Conservation (phyloP, 495 filamentous ascomycete genomes). For the Podospora appendiculata region DNA sequence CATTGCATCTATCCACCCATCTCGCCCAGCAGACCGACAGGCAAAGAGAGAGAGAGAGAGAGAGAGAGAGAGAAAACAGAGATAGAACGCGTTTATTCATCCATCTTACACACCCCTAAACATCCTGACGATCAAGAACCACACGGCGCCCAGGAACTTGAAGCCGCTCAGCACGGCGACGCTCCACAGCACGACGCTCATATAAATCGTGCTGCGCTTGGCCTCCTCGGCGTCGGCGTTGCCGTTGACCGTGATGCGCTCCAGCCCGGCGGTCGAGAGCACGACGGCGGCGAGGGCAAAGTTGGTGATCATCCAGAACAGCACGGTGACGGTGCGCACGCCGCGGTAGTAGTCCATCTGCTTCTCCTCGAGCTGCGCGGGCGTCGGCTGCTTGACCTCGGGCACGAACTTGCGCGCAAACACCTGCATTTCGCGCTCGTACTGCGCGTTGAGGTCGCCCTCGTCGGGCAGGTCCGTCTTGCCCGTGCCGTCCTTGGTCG, state of each 20-base stretch:
- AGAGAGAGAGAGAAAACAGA: no score
- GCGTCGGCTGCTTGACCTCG: slow-evolving; percentile 53
- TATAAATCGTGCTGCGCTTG: slow-evolving; percentile 64
- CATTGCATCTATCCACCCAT: no score
- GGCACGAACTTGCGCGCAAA: slow-evolving; percentile 60
- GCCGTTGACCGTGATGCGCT: slow-evolving; percentile 44
- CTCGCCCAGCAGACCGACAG: no score
- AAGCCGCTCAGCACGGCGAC: slow-evolving; percentile 82
- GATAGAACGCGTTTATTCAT: neutral
- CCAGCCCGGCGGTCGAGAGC: slow-evolving; percentile 72
- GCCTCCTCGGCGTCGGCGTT: slow-evolving; percentile 32
- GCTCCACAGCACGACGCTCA: slow-evolving; percentile 84
- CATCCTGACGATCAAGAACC: slow-evolving; percentile 92
- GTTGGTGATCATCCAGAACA: slow-evolving; percentile 96
- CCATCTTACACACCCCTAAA: slow-evolving; percentile 58
- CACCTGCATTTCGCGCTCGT: slow-evolving; percentile 75
- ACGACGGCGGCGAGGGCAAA: slow-evolving; percentile 86
- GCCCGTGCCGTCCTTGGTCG: slow-evolving; percentile 86
- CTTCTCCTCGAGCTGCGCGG: slow-evolving; percentile 58
- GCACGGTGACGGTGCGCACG: slow-evolving; percentile 82
- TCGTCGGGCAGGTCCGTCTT: slow-evolving; percentile 89
- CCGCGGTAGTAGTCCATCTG: slow-evolving; percentile 99
- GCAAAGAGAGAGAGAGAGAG: no score
- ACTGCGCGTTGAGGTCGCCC: slow-evolving; percentile 77
- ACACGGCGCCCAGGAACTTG: slow-evolving; percentile 84